Base-by-base conservation (phyloP, 768 basidiomycete species). In the Boletales sp. region DNA sequence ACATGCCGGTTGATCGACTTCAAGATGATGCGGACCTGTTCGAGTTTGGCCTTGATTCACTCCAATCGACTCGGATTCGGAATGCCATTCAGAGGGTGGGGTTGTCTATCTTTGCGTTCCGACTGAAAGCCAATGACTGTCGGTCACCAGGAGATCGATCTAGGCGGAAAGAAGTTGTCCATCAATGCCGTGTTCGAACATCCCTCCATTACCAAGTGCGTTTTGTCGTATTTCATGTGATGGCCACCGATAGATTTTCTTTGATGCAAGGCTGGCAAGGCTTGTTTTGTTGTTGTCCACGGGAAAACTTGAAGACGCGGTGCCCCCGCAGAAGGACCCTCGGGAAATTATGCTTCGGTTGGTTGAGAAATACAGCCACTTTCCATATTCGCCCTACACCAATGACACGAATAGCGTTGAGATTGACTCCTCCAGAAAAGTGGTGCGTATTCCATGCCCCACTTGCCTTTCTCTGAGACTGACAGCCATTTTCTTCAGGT, bases 11-110 rank as follows among this genome's bases (percentile, higher is more conserved):
- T 2, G 21, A 55, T 13, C 38, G 39, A 15, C 54, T 65, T 14
- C 40, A 50, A 36, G 60, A 65, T 25, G 57, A 65, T 14, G 70
- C 70, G 19, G 78, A 79, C 46, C 42, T 76, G 28, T 75, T 75
- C 36, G 58, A 72, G 0, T 79, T 74, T 41, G 81, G 81, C 19
- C 68, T 83, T 30, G 78, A 83, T 58, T 80, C 80, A 8, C 56
- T 82, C 18, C 75, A 80, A 49, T 76, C 75, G 10, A 74, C 75
- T 3, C 65, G 77, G n/a, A 72, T 82, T 28, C 61, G 79, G 17
- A 82, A 81, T 57, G 63, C 66, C 2, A 60, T 72, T 36, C 74
- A 74, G 56, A 75, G 76, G 58, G 72, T 72, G 34, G 31, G 52
- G 43, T 34, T 6, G 12, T 41, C 70, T 56, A 48, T 34, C 60